Evolutionary conservation across 306 rosid species (phyloP).

Genomic region (Arachis stenosperma): DNA sequence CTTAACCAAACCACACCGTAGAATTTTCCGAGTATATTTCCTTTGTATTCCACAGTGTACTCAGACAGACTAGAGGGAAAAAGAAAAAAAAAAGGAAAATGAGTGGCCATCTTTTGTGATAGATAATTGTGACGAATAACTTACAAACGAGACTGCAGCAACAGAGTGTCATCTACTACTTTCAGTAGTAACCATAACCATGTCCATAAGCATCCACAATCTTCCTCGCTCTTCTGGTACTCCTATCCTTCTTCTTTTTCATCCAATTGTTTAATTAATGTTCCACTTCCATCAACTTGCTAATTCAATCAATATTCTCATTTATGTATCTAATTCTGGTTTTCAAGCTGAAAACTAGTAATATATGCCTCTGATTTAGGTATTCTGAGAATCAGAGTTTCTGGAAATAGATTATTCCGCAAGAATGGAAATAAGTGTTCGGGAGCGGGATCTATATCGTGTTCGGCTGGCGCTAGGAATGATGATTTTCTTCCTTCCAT

Average conservation of each 20-base stretch:
- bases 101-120: no score
- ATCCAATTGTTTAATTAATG: no score
- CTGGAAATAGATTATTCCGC: constrained; percentile 24
- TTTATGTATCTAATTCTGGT: no score
- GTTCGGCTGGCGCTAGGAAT: constrained; percentile 41
- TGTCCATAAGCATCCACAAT: constrained; percentile 29
- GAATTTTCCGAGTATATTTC: no score
- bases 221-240: constrained; percentile 26
- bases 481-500: constrained; percentile 38
- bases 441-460: constrained; percentile 39
- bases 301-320: no score
- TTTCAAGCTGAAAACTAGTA: no score
- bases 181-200: neutral
- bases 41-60: no score
- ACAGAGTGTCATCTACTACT: neutral
- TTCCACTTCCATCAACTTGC: no score
- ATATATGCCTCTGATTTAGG: constrained; percentile 5
- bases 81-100: no score
- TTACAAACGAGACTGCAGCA: neutral
- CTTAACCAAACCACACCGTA: no score
- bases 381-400: constrained; percentile 17
- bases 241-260: constrained; percentile 31
- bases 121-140: neutral
- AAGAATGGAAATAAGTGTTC: constrained; percentile 28
- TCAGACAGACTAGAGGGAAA: neutral